Base-by-base conservation (phyloP, 2,329 filamentous ascomycete species). In the Colletotrichum tropicicola region DNA sequence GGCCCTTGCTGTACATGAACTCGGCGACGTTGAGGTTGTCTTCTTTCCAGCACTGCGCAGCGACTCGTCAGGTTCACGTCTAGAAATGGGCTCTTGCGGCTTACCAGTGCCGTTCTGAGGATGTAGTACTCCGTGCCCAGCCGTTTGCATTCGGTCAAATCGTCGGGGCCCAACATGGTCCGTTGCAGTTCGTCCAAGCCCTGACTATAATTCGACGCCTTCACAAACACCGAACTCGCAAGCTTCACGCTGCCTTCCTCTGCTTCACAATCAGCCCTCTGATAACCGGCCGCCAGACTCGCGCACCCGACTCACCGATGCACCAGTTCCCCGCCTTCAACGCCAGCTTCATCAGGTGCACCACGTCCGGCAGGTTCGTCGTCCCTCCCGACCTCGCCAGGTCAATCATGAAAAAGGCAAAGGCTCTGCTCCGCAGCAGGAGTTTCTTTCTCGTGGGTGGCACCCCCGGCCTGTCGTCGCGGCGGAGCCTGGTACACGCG, bases 1-100 rank as follows among this genome's bases (percentile, higher is more conserved):
- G 77, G 2, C 87, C 77, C 70, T 92, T 92, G 35, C 77, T 77
- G 75, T 91, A 94, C 82, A 96, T 88, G 74, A 93, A 88, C 58
- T 97, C 92, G 27, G 92, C 92, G 49, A 94, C 85, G 61, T 95
- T 91, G 13, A 91, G 81, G 41, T 90, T 87, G 41, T 87, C 83
- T 72, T 94, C 89, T 70, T 89, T 88, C 89, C 91, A 97, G 28
- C 90, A 86, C 92, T 95, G 52, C 32, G 30, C 0, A 15, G 9
- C 21, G 30, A 41, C 4, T 4, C 25, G 25, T 48, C 17, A 41
- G 25, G 27, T 4, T 15, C 2, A 19, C n/a, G 5, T 3, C 25
- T 6, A 10, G 10, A 2, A 32, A 8, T 17, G 19, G 5, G 3
- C 39, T 3, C 1, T 13, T 43, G 7, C 3, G 15, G 69, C 83